Conservation (phyloP, 1,139 yeast species). For the Suhomyces bolitotheri region DNA sequence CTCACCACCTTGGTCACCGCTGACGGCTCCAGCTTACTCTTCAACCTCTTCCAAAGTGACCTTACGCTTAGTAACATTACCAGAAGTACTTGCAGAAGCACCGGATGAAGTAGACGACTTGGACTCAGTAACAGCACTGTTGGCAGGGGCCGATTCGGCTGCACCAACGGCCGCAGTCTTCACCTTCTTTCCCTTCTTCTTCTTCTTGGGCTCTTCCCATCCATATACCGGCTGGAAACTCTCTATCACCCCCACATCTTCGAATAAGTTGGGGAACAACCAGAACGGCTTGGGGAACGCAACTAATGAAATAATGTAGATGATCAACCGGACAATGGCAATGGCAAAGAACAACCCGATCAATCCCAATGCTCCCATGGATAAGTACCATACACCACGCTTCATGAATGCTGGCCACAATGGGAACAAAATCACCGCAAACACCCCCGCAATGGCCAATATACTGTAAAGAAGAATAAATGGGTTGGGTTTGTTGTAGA, state of each 20-base stretch:
- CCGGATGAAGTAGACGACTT: slow-evolving; percentile 7
- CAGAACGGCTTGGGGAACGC: slow-evolving; percentile 74
- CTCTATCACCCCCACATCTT: slow-evolving; percentile 90
- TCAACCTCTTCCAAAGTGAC: slow-evolving; percentile 49
- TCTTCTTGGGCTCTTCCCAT: slow-evolving; percentile 65
- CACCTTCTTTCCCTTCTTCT: slow-evolving; percentile 24
- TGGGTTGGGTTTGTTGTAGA: slow-evolving; percentile 75
- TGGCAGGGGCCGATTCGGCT: slow-evolving; percentile 11
- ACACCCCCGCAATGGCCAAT: slow-evolving; percentile 64
- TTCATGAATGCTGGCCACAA: slow-evolving; percentile 94
- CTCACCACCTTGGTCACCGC: too few relatives aligned
- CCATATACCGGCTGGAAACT: slow-evolving; percentile 87
- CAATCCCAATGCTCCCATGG: slow-evolving; percentile 74
- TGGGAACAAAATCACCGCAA: slow-evolving; percentile 85
- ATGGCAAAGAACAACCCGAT: slow-evolving; percentile 73
- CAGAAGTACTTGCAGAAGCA: slow-evolving; percentile 15
- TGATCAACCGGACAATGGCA: slow-evolving; percentile 75
- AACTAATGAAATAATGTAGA: slow-evolving; percentile 64
- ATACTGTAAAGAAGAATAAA: slow-evolving; percentile 62
- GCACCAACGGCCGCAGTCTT: slow-evolving; percentile 8
- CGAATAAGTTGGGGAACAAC: slow-evolving; percentile 95
- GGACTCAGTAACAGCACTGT: slow-evolving; percentile 6
- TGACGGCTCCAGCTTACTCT: slow-evolving; percentile 24
- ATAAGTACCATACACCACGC: slow-evolving; percentile 85
- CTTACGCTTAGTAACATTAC: slow-evolving; percentile 16